These are phyloP conservation scores for Collybiopsis confluens DNA, from an alignment of 768 basidiomycete species.

Conservation along the genomic window DNA sequence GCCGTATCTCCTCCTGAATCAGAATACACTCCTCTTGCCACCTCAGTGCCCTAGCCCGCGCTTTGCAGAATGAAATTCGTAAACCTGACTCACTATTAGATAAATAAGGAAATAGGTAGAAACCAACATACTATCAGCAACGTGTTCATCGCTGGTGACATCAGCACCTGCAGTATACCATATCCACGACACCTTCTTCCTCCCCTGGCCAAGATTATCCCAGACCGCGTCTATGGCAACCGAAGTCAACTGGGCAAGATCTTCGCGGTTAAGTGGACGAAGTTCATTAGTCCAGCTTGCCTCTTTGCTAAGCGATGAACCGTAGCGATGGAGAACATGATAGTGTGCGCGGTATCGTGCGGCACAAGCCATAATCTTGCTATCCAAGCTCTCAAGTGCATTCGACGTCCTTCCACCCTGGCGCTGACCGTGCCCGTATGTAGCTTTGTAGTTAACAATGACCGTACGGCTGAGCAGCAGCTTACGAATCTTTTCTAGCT, in stretches of 20 bases:
- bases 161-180: not conserved
- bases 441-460: not conserved
- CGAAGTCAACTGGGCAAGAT: not conserved
- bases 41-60: conserved; percentile 6
- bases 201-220: not conserved
- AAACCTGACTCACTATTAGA: conserved; percentile 4
- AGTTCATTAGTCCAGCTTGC: not conserved
- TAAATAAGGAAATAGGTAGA: not conserved
- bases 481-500: not conserved
- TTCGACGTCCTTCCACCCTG: not conserved
- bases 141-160: not conserved
- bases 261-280: not conserved
- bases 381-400: not conserved
- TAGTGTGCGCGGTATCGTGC: not conserved
- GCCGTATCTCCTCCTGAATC: conserved; percentile 17
- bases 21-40: conserved; percentile 15
- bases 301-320: not conserved
- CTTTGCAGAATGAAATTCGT: conserved; percentile 14
- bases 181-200: not conserved
- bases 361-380: not conserved
- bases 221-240: not conserved
- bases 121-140: not conserved
- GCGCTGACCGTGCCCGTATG: not conserved
- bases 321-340: not conserved
- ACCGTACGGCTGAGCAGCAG: not conserved